Base-by-base conservation (phyloP, 208 protist species). In the Lotmaria passim region DNA sequence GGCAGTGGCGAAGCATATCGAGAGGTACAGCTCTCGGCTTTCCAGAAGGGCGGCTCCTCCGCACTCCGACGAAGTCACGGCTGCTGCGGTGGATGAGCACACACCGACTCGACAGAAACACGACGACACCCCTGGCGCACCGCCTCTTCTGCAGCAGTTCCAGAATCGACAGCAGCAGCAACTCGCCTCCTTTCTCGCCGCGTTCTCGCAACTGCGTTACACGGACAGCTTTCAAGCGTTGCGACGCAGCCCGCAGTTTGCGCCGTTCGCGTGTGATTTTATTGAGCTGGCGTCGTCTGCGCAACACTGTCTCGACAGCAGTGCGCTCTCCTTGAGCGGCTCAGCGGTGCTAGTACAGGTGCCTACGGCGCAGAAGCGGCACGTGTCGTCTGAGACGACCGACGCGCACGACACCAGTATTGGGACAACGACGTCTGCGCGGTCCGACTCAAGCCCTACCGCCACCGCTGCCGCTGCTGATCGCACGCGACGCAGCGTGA, bases 241-340 rank as follows among this genome's bases (percentile, higher is more conserved):
- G 57, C 86, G 76, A 14, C 74, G 76, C 30, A 77, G 48, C 12
- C 44, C 67, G 8, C 36, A 78, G 23, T 75, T 76, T 52, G 60
- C 76, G 3, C 64, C 76, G 19, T 89, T 92, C 53, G 70, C 70
- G 0, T 76, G 76, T 56, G 75, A 82, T 57, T 83, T 89, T 30
- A 57, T 78, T 2, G 81, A 89, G 33, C 46, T 82, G 7, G 43
- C 73, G 15, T 71, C 72, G 2, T 62, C 71, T 7, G 79, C 78
- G 14, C 75, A 92, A 64, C 75, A 65, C 10, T 41, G 73, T 19
- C 50, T 85, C 7, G 86, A 85, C n/a, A 41, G 69, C 19, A 50
- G 43, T 0, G 5, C 43, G 1, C 33, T 59, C 30, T 43, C 21
- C 21, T 53, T 31, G 21, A 12, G 52, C 51, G 17, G 33, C 31